These are phyloP conservation scores for Tylopilus intermedius DNA, from an alignment of 768 basidiomycete genomes.

Conservation along the genomic window DNA sequence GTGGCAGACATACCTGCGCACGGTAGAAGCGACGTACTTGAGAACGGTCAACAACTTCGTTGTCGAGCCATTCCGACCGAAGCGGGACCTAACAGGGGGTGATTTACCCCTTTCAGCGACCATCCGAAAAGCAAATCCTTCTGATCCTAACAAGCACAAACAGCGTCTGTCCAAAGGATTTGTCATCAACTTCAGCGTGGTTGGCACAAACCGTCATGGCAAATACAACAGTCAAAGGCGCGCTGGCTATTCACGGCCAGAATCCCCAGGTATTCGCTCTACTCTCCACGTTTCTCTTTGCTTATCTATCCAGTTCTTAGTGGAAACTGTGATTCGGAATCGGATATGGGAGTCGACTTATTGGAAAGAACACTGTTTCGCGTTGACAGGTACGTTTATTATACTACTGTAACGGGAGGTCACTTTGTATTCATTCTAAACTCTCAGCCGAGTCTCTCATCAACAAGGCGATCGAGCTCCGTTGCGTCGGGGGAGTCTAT, in stretches of 20 bases:
- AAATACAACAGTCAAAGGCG: slow-evolving; percentile 86
- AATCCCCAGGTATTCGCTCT: slow-evolving; percentile 78
- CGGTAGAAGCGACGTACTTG: no score
- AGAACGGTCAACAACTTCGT: no score
- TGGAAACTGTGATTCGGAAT: slow-evolving; percentile 94
- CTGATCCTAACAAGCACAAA: slow-evolving; percentile 23
- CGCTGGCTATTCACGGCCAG: slow-evolving; percentile 88
- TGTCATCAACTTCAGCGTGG: neutral
- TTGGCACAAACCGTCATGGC: slow-evolving; percentile 57
- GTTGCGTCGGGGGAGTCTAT: slow-evolving; percentile 87
- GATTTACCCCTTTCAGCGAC: neutral
- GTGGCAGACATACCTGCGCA: neutral
- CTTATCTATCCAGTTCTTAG: slow-evolving; percentile 61
- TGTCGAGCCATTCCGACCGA: no score
- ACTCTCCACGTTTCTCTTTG: neutral
- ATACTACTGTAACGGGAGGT: neutral
- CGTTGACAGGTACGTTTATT: slow-evolving; percentile 68
- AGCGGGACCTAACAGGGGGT: neutral
- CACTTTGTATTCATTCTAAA: neutral
- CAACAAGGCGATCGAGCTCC: slow-evolving; percentile 83
- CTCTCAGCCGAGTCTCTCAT: slow-evolving; percentile 84
- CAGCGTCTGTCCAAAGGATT: neutral
- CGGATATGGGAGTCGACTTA: slow-evolving; percentile 91
- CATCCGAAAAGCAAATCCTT: slow-evolving; percentile 10
- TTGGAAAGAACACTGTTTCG: slow-evolving; percentile 99